These are phyloP conservation scores for Fusarium decemcellulare DNA, from an alignment of 2,329 filamentous ascomycete species.

Conservation along the genomic window DNA sequence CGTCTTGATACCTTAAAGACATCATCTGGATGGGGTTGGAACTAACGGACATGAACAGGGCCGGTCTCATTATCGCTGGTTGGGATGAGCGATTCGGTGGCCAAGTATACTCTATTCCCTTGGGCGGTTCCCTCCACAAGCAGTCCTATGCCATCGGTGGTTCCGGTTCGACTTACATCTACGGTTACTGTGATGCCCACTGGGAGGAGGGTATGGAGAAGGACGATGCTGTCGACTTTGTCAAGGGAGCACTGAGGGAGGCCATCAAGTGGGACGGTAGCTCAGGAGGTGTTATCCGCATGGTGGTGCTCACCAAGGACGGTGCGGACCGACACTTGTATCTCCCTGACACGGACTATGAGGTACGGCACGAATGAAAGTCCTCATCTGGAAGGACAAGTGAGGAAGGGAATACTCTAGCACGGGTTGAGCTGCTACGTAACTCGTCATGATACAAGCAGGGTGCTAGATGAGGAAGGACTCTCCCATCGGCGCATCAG, in stretches of 20 bases:
- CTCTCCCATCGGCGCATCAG: constrained; percentile 10
- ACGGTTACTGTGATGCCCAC: constrained; percentile 97
- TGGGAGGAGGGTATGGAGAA: constrained; percentile 97
- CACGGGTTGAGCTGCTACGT: constrained; percentile 28
- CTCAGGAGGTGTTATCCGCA: constrained; percentile 96
- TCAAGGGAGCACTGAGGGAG: constrained; percentile 91
- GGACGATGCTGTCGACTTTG: constrained; percentile 89
- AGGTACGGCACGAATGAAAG: constrained; percentile 74
- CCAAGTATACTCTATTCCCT: constrained; percentile 96
- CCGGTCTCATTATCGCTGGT: constrained; percentile 98
- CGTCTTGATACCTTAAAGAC: constrained; percentile 51
- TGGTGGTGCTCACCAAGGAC: constrained; percentile 94
- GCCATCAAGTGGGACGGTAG: constrained; percentile 99
- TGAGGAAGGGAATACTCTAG: constrained; percentile 21
- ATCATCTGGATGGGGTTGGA: neutral
- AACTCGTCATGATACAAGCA: constrained; percentile 35
- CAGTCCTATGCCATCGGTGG: constrained; percentile 96
- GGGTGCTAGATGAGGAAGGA: constrained; percentile 16
- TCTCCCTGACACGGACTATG: constrained; percentile 92
- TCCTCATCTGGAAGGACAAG: constrained; percentile 36
- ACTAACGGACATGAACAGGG: constrained; percentile 66
- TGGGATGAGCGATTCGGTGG: constrained; percentile 96
- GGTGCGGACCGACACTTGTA: constrained; percentile 96
- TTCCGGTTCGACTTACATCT: constrained; percentile 98
- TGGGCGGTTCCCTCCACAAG: constrained; percentile 98